Percentiles rank a stretch among this genome's conserved stretches.
Evolutionary conservation across 192 early-diverging fungal species (phyloP).

Genomic region (Rhizoclosmatium sp.): DNA sequence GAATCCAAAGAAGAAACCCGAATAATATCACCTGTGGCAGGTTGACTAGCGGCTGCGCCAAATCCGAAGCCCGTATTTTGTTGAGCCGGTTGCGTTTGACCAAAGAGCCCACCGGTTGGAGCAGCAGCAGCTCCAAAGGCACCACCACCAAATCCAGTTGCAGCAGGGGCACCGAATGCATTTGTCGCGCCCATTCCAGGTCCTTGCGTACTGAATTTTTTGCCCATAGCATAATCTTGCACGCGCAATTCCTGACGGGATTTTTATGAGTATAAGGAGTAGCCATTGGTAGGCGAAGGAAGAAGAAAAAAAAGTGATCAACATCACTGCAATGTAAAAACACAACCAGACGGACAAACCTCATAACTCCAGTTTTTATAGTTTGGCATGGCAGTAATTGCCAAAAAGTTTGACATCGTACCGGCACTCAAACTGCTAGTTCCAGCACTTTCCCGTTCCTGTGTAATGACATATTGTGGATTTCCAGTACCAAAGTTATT

Average conservation of each 20-base stretch:
- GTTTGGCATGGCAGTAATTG: constrained; percentile 83
- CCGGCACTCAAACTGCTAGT: constrained; percentile 55
- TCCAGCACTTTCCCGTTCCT: constrained; percentile 53
- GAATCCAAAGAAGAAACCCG: too few species aligned
- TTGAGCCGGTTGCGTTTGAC: constrained; percentile 5
- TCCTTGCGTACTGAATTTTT: constrained; percentile 65
- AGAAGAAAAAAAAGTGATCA: constrained; percentile 2
- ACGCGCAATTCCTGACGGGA: constrained; percentile 75
- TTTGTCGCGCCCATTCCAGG: constrained; percentile 40
- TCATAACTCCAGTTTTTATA: constrained; percentile 88
- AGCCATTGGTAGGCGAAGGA: neutral
- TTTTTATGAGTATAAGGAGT: neutral
- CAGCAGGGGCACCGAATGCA: constrained; percentile 57
- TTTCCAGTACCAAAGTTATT: constrained; percentile 53
- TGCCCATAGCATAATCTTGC: constrained; percentile 86
- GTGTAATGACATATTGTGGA: constrained; percentile 51
- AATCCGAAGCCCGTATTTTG: constrained; percentile 33
- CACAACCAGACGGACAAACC: constrained; percentile 43
- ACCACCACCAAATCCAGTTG: constrained; percentile 58
- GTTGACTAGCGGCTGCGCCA: constrained; percentile 9
- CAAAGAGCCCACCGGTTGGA: constrained; percentile 29
- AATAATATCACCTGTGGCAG: constrained; percentile 18
- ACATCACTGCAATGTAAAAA: neutral
- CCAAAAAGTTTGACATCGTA: constrained; percentile 63
- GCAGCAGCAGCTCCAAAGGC: constrained; percentile 43